Percentiles rank a stretch among this genome's conserved stretches.
Evolutionary conservation across 306 rosid genomes (phyloP).

Genomic region (Vicia faba): DNA sequence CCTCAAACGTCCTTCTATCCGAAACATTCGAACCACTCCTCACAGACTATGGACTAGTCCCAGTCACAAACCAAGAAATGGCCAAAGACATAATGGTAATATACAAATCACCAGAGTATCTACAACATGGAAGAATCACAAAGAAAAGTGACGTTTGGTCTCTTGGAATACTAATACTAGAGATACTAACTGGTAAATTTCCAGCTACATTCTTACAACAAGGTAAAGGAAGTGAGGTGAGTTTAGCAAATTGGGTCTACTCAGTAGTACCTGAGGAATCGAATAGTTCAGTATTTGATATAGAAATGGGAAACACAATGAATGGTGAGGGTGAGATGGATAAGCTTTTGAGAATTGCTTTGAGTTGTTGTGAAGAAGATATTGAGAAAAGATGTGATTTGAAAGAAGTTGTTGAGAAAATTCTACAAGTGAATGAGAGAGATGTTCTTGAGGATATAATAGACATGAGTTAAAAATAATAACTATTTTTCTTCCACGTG

Average conservation of each 20-base stretch:
- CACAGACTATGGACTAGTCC: conserved; percentile 75
- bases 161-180: conserved; percentile 72
- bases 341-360: conserved; percentile 68
- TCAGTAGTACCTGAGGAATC: conserved; percentile 58
- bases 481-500: background rate
- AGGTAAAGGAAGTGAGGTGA: conserved; percentile 62
- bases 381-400: conserved; percentile 70
- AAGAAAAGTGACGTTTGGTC: conserved; percentile 91
- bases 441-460: background rate
- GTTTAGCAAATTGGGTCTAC: conserved; percentile 61
- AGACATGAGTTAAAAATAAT: conserved; percentile 21
- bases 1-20: conserved; percentile 76
- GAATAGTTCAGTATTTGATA: conserved; percentile 62
- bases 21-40: conserved; percentile 67
- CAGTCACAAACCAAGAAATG: conserved; percentile 74
- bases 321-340: conserved; percentile 55
- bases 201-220: conserved; percentile 58
- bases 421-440: conserved; percentile 63
- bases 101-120: conserved; percentile 80
- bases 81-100: conserved; percentile 69
- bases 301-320: conserved; percentile 48
- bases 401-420: conserved; percentile 65
- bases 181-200: conserved; percentile 68
- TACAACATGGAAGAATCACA: conserved; percentile 65
- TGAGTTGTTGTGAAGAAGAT: conserved; percentile 69